phyloP scores from a whole-genome alignment of 441 rosid species.

The Geranium incanum region DNA sequence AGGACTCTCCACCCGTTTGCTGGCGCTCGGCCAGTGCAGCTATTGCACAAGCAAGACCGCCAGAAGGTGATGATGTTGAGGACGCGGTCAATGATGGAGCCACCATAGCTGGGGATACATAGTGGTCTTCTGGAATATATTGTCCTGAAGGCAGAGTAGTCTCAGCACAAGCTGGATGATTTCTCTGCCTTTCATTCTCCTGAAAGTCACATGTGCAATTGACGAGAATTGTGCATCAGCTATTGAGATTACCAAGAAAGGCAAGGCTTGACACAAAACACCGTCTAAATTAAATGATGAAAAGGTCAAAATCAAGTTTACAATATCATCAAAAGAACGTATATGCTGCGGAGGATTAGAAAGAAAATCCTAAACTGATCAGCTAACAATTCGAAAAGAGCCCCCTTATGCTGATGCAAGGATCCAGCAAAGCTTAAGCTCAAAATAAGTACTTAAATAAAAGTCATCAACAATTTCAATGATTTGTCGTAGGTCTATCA shows the following conservation, averaged over 20 bases:
- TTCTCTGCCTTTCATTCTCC: constrained; percentile 56
- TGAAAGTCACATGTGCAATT: constrained; percentile 18
- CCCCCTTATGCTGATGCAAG: too few species aligned
- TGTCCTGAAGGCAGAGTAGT: constrained; percentile 24
- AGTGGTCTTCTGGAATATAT: constrained; percentile 20
- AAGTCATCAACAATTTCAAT: too few species aligned
- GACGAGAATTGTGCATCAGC: background rate
- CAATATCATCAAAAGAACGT: too few species aligned
- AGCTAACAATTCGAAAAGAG: too few species aligned
- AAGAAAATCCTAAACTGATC: too few species aligned
- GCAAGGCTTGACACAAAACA: too few species aligned
- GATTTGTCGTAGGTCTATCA: too few species aligned
- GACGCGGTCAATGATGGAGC: constrained; percentile 27
- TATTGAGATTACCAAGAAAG: background rate
- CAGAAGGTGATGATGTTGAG: constrained; percentile 51
- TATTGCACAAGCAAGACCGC: constrained; percentile 77
- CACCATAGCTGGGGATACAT: constrained; percentile 34
- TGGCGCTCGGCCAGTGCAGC: constrained; percentile 91
- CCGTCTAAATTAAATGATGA: too few species aligned
- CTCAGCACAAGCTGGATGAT: constrained; percentile 27
- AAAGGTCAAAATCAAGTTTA: too few species aligned
- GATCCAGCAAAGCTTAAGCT: too few species aligned
- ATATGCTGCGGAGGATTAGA: too few species aligned
- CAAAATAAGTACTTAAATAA: too few species aligned
- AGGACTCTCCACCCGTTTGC: constrained; percentile 57